Evolutionary conservation across 2,329 filamentous ascomycete genomes (phyloP), one percentile per base, ranked within the genome.

Genomic region (Monilinia laxa): DNA sequence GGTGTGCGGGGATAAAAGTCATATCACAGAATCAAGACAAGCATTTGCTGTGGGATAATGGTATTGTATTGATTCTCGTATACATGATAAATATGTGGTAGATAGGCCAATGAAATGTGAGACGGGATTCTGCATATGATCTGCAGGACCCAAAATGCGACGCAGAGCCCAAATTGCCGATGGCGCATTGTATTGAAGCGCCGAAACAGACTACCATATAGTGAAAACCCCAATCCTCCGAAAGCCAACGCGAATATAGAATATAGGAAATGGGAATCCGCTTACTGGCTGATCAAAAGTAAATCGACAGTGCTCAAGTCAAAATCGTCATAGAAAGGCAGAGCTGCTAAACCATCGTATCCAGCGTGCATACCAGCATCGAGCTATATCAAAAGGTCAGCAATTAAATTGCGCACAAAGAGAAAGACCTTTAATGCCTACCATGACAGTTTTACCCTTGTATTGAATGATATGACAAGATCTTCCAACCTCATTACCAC

Each of bases 401-500:
- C 35, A 56, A 23, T 6, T n/a, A 64, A 25, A 51, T 51, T 47
- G 57, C 2, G 55, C 20, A 52, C 16, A 57, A 31, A n/a, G 51
- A 60, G 10, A 49, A n/a, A 31, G 28, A 25, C 62, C 66, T 54
- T 55, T 67, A 23, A 59, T 59, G 67, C 87, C 73, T 82, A 96
- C 93, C 95, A 99, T 99, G 72, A 99, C 92, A 7, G 94, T 98
- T 80, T 99, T 99, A 69, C 95, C 95, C 80, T 98, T 99, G 85
- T 99, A 99, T 76, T 98, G 93, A 68, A 99, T 88, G 73, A 99
- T 97, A 77, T 99, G 95, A 79, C 95, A 98, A 71, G 95, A 98
- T 71, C 95, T 86, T 64, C 95, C 95, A 69, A 99, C 95, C 80
- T 99, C 95, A 78, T 97, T 98, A 72, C 95, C 95, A 69, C 95